phyloP scores from a whole-genome alignment of 2,329 filamentous ascomycete species.

The Trichoderma lentiforme region DNA sequence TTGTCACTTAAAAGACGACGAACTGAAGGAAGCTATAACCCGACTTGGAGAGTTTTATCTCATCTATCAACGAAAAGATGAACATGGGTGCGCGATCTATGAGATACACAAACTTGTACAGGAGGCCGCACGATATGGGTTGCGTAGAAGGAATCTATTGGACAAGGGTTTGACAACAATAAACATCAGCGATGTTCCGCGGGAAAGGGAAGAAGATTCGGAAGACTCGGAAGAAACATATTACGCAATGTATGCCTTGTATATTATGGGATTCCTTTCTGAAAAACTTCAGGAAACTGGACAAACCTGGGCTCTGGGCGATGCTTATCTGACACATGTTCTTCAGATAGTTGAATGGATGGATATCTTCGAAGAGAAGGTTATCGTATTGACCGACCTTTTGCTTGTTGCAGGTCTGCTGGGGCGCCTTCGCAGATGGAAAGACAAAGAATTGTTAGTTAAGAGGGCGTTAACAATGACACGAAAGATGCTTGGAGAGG shows the following conservation, averaged over 20 bases:
- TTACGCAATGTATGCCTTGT: neutral
- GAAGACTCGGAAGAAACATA: neutral
- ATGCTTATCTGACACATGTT: neutral
- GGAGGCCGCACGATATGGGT: neutral
- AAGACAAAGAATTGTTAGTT: neutral
- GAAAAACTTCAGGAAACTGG: rapidly evolving
- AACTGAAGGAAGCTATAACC: neutral
- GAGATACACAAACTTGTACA: neutral
- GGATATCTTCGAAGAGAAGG: neutral
- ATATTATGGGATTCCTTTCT: rapidly evolving
- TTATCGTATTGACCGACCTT: rapidly evolving
- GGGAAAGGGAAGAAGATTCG: no score
- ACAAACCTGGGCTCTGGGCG: rapidly evolving
- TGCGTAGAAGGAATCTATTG: neutral
- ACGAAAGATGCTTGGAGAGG: neutral
- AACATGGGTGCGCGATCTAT: neutral
- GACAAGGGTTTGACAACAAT: neutral
- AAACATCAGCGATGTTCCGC: neutral
- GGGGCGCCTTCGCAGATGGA: neutral
- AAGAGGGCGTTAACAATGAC: neutral
- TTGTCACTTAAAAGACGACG: neutral
- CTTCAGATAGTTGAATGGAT: neutral
- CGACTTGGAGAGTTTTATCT: neutral
- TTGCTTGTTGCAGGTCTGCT: neutral
- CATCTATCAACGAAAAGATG: neutral